These are phyloP conservation scores for Lentinula sp. DNA, from an alignment of 768 basidiomycete genomes.

Conservation along the genomic window DNA sequence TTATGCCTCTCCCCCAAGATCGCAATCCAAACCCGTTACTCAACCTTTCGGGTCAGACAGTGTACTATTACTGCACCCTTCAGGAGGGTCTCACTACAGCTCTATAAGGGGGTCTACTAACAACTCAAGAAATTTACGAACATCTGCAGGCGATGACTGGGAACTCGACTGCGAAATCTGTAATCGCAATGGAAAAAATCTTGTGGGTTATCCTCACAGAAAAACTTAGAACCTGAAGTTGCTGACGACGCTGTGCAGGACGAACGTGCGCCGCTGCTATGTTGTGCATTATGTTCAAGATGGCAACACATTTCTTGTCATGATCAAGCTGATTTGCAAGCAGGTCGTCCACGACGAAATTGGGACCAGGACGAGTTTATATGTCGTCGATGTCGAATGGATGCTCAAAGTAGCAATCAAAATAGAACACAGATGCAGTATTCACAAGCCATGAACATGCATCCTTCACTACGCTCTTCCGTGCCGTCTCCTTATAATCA, in stretches of 20 bases:
- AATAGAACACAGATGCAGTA: background rate
- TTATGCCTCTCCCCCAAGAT: background rate
- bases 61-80: background rate
- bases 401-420: background rate
- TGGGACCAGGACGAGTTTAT: slow-evolving; percentile 86
- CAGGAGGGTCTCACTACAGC: background rate
- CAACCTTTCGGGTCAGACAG: background rate
- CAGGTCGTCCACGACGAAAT: slow-evolving; percentile 64
- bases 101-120: slow-evolving; percentile 23
- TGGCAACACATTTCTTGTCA: slow-evolving; percentile 93
- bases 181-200: slow-evolving; percentile 60
- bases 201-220: slow-evolving; percentile 40
- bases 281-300: slow-evolving; percentile 72
- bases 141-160: slow-evolving; percentile 65
- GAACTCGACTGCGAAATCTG: slow-evolving; percentile 88
- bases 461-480: background rate
- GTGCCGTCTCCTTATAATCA: background rate
- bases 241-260: slow-evolving; percentile 42
- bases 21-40: background rate
- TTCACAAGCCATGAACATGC: slow-evolving; percentile 1
- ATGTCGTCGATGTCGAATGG: slow-evolving; percentile 47
- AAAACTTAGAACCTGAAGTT: background rate
- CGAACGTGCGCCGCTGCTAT: slow-evolving; percentile 73
- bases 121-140: slow-evolving; percentile 49
- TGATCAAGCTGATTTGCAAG: slow-evolving; percentile 58